phyloP scores from a whole-genome alignment of 345 rosid genomes.

The Boechera stricta region DNA sequence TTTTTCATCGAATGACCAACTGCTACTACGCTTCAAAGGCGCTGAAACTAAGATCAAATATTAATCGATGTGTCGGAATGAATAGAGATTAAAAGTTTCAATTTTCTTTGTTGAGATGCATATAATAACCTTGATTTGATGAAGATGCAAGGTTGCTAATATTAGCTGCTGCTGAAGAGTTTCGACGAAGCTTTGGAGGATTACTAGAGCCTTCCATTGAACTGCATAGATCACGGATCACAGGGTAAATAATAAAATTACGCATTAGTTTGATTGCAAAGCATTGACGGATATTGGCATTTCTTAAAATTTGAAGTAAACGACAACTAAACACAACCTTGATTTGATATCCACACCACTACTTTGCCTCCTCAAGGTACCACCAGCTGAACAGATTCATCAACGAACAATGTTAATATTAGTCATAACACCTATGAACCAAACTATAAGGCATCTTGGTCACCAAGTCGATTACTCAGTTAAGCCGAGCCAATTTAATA shows the following conservation, averaged over 20 bases:
- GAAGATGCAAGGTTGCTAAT: conserved; percentile 59
- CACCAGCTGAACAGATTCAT: conserved; percentile 50
- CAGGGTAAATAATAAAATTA: not conserved
- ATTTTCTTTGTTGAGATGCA: not conserved
- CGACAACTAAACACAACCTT: conserved; percentile 50
- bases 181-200: conserved; percentile 63
- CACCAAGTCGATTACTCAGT: not conserved
- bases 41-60: conserved; percentile 45
- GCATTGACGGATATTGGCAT: not conserved
- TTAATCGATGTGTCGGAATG: not conserved
- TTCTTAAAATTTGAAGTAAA: conserved; percentile 5
- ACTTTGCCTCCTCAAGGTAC: conserved; percentile 69
- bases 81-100: not conserved
- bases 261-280: not conserved
- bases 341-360: conserved; percentile 70
- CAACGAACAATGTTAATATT: not conserved
- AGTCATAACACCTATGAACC: not conserved
- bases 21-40: conserved; percentile 63
- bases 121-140: conserved; percentile 58
- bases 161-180: conserved; percentile 73
- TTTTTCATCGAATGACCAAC: conserved; percentile 87
- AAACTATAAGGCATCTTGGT: not conserved
- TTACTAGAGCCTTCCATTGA: conserved; percentile 54
- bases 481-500: not conserved
- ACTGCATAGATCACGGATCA: conserved; percentile 46